A percentile compares a stretch with the other conserved stretches of the same genome.
phyloP scores from a whole-genome alignment of 208 protist species.

The Crithidia fasciculata region DNA sequence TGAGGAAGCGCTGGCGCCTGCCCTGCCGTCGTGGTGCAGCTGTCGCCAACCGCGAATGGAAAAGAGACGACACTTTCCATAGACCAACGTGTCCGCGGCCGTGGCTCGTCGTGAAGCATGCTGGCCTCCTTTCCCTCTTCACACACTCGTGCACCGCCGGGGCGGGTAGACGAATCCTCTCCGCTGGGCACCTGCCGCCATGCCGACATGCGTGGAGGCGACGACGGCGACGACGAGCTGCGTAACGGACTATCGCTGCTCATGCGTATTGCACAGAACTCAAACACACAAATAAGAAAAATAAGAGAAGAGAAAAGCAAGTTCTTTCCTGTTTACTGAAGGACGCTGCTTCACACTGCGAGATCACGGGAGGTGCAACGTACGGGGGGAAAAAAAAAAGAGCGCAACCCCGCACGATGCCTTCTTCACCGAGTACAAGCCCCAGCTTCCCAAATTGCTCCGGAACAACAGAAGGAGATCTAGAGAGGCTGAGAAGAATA shows the following conservation, averaged over 20 bases:
- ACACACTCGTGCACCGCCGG: background rate
- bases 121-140: background rate
- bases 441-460: too few species aligned
- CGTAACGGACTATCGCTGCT: conserved; percentile 3
- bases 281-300: background rate
- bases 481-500: background rate
- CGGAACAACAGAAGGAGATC: background rate
- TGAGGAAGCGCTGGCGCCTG: background rate
- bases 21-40: background rate
- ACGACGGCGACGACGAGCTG: conserved; percentile 9
- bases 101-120: background rate
- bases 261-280: background rate
- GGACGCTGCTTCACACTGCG: too few species aligned
- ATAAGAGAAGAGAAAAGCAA: background rate
- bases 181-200: background rate
- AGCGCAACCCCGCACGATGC: too few species aligned
- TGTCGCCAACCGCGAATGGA: background rate
- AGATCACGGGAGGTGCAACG: too few species aligned
- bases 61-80: background rate
- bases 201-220: background rate
- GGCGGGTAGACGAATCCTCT: background rate
- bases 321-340: too few species aligned
- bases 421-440: too few species aligned
- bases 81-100: background rate
- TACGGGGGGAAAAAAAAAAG: too few species aligned